A percentile compares a stretch with the other conserved stretches of the same genome.
These are phyloP conservation scores for Eimeria praecox DNA, from an alignment of 169 alveolate species.

Conservation along the genomic window DNA sequence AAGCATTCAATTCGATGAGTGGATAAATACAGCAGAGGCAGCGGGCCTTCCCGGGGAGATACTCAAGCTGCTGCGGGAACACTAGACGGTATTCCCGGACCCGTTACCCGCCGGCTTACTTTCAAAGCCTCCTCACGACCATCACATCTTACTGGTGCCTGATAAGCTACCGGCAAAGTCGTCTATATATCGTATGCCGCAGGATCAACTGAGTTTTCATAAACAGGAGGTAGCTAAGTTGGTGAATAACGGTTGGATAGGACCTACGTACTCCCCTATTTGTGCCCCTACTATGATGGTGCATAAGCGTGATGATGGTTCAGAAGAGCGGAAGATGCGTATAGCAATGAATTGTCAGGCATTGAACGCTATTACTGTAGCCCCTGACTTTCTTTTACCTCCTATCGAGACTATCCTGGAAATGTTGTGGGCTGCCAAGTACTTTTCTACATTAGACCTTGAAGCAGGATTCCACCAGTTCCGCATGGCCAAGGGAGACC, in stretches of 20 bases:
- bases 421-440: not conserved
- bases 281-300: not conserved
- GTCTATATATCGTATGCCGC: not conserved
- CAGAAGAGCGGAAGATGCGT: not conserved
- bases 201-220: not conserved
- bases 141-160: slow-evolving; percentile 12
- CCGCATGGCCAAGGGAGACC: not conserved
- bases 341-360: not conserved
- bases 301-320: not conserved
- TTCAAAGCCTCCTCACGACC: not conserved
- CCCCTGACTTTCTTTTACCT: not conserved
- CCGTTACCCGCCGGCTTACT: not conserved
- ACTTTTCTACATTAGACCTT: not conserved
- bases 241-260: not conserved
- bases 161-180: not conserved
- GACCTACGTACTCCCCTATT: not conserved
- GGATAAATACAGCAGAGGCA: not conserved
- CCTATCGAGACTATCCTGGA: not conserved
- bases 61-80: not conserved
- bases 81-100: not conserved
- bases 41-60: not conserved
- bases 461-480: not conserved
- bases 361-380: not conserved
- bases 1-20: not conserved
- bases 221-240: not conserved